Conservation (phyloP, 345 rosid genomes). For the Syzygium jambos region DNA sequence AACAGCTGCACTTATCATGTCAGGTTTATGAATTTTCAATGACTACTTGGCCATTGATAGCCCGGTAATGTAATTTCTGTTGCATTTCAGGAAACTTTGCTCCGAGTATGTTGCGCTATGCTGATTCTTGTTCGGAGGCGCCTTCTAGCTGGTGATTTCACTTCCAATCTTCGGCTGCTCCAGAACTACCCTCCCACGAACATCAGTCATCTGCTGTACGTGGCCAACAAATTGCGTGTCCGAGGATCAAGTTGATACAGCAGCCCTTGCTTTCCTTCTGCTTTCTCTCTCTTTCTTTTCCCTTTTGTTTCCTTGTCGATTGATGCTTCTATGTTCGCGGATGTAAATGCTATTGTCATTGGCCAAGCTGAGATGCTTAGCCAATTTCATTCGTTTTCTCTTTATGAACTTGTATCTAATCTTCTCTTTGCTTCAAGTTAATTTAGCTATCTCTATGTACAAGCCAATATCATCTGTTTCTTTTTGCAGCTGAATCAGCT, state of each 20-base stretch:
- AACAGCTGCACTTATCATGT: background rate
- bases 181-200: constrained; percentile 78
- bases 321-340: background rate
- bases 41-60: background rate
- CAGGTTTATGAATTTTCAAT: background rate
- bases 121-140: constrained; percentile 77
- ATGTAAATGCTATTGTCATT: background rate
- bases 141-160: constrained; percentile 80
- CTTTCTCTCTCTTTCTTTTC: background rate
- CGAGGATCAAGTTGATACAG: background rate
- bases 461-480: background rate
- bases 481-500: too few relatives aligned
- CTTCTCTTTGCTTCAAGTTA: background rate
- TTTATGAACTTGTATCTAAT: background rate
- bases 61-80: background rate
- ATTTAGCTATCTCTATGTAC: background rate
- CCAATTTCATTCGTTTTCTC: background rate
- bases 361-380: background rate
- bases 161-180: constrained; percentile 68
- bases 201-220: constrained; percentile 78
- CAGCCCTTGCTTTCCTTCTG: background rate
- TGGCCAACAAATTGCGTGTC: constrained; percentile 72
- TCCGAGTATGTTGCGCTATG: constrained; percentile 95
- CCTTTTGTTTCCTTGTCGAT: background rate
- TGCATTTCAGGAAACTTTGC: constrained; percentile 71